Conservation (phyloP, 176 grass and related monocot species). For the Juncus effusus region DNA sequence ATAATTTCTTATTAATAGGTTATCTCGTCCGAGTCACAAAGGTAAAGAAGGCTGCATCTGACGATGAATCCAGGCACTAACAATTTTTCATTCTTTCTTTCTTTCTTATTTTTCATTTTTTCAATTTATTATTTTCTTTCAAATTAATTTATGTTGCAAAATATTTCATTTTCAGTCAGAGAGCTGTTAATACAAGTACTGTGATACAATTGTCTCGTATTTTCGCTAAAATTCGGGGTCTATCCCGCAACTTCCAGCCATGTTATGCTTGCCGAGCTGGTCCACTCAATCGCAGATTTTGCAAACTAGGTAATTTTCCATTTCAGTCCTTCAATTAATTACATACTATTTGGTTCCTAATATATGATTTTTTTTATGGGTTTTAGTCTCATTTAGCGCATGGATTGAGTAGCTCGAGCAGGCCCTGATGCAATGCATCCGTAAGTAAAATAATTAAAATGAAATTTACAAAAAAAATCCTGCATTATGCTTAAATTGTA, state of each 20-base stretch:
- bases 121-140: too few species aligned
- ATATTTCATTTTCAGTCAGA: slow-evolving; percentile 53
- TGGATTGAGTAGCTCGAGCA: slow-evolving; percentile 91
- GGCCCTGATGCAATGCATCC: slow-evolving; percentile 92
- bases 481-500: too few species aligned
- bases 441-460: slow-evolving; percentile 44
- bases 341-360: slow-evolving; percentile 2
- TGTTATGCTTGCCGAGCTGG: slow-evolving; percentile 96
- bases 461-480: neutral
- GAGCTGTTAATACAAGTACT: slow-evolving; percentile 81
- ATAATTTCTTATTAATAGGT: slow-evolving; percentile 36
- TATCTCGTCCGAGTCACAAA: slow-evolving; percentile 84
- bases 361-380: slow-evolving; percentile 19
- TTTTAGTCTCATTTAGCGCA: slow-evolving; percentile 88
- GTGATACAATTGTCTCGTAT: slow-evolving; percentile 98
- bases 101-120: slow-evolving; percentile 1
- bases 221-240: slow-evolving; percentile 94
- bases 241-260: slow-evolving; percentile 94
- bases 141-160: slow-evolving; percentile 25
- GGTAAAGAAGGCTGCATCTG: slow-evolving; percentile 53
- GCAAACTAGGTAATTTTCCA: slow-evolving; percentile 66
- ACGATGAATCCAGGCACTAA: slow-evolving; percentile 64
- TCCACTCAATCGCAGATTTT: slow-evolving; percentile 82
- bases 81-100: slow-evolving; percentile 6
- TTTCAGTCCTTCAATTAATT: slow-evolving; percentile 2